Evolutionary conservation across 2,329 filamentous ascomycete genomes (phyloP).

Genomic region (Ceratocystis smalleyi): DNA sequence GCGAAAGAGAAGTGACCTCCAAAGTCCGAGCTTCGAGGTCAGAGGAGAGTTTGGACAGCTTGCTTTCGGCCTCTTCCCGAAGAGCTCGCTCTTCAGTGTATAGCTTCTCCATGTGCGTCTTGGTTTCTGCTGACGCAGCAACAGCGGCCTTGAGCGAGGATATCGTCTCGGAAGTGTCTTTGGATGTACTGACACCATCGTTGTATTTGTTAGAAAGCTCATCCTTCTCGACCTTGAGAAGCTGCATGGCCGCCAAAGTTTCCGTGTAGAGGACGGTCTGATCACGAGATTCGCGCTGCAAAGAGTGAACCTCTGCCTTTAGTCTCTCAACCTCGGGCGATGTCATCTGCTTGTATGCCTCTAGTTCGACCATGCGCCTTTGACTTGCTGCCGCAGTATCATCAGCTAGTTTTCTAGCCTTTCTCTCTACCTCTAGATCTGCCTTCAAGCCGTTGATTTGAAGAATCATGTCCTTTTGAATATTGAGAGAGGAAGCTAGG

Average conservation of each 20-base stretch:
- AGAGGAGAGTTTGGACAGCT: constrained; percentile 57
- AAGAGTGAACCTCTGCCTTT: constrained; percentile 68
- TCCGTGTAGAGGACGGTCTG: constrained; percentile 65
- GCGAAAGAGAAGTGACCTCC: constrained; percentile 59
- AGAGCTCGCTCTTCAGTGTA: constrained; percentile 68
- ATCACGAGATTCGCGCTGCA: constrained; percentile 63
- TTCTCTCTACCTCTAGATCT: constrained; percentile 68
- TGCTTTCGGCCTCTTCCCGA: constrained; percentile 59
- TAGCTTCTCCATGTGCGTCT: constrained; percentile 59
- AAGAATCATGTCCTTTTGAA: constrained; percentile 67
- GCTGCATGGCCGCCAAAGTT: constrained; percentile 54
- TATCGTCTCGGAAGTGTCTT: constrained; percentile 56
- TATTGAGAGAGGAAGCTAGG: constrained; percentile 62
- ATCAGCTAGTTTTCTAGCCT: constrained; percentile 68
- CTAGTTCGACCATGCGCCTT: constrained; percentile 67
- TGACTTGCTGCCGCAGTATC: constrained; percentile 73
- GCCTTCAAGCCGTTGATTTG: constrained; percentile 51
- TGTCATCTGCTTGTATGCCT: constrained; percentile 67
- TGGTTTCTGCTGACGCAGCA: constrained; percentile 61
- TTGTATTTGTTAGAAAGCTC: constrained; percentile 56
- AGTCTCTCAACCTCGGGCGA: constrained; percentile 73
- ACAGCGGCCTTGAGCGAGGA: constrained; percentile 64
- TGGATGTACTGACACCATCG: constrained; percentile 48
- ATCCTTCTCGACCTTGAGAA: constrained; percentile 74
- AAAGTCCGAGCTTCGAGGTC: constrained; percentile 69